Conservation (phyloP, 441 rosid genomes). For the Geranium incanum region DNA sequence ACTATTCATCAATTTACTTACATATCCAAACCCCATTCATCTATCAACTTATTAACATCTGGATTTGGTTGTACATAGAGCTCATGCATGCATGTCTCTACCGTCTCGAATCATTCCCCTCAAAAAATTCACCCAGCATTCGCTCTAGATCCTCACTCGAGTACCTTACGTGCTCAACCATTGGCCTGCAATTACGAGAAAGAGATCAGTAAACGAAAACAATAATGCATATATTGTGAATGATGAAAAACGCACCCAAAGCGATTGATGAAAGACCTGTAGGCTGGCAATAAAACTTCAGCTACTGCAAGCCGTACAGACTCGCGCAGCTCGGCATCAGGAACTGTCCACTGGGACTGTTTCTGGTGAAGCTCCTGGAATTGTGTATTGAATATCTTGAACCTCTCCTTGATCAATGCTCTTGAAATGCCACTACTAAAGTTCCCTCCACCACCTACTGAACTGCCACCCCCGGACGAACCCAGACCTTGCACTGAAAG, state of each 20-base stretch:
- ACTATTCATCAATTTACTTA: neutral
- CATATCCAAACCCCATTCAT: neutral
- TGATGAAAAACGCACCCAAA: slow-evolving; percentile 47
- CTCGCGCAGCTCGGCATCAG: slow-evolving; percentile 90
- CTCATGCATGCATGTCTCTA: neutral
- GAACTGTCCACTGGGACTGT: slow-evolving; percentile 95
- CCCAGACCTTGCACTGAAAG: slow-evolving; percentile 46
- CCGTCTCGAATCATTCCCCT: neutral
- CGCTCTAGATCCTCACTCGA: neutral
- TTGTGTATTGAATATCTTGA: slow-evolving; percentile 75
- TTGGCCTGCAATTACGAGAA: neutral
- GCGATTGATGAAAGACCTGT: slow-evolving; percentile 79
- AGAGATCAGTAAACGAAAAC: too few species aligned
- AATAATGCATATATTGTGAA: neutral
- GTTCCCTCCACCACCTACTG: slow-evolving; percentile 55
- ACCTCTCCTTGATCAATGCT: slow-evolving; percentile 44
- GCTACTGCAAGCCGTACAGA: slow-evolving; percentile 97
- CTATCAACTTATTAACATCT: neutral
- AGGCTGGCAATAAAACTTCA: slow-evolving; percentile 92
- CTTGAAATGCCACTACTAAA: slow-evolving; percentile 83
- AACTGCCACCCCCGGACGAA: slow-evolving; percentile 83
- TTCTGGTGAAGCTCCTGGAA: slow-evolving; percentile 97
- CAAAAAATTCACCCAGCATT: slow-evolving; percentile 7
- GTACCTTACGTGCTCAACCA: slow-evolving; percentile 8
- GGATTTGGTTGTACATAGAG: neutral